Conservation (phyloP, 352 stramenopile species). For the Phytophthora cajani region DNA sequence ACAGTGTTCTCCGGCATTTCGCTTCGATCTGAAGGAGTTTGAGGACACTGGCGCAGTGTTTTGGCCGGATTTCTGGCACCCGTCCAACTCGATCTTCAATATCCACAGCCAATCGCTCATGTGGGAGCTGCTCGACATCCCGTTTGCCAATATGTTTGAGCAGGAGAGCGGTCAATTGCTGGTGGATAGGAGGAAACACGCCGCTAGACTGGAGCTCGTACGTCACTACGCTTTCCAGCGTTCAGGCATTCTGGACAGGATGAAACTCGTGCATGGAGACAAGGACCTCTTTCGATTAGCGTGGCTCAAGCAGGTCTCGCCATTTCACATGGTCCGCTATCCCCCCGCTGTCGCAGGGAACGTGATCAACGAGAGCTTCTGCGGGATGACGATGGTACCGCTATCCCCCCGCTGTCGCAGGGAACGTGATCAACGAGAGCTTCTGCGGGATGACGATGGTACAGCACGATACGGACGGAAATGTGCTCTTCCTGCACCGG, state of each 20-base stretch:
- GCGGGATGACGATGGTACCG: slow-evolving; percentile 47
- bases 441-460: slow-evolving; percentile 64
- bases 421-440: slow-evolving; percentile 32
- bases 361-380: slow-evolving; percentile 44
- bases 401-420: slow-evolving; percentile 40
- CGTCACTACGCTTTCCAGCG: slow-evolving; percentile 45
- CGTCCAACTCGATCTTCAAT: slow-evolving; percentile 62
- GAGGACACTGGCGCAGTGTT: slow-evolving; percentile 55
- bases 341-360: slow-evolving; percentile 45
- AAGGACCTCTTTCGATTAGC: slow-evolving; percentile 64
- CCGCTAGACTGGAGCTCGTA: slow-evolving; percentile 34
- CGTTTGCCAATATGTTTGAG: slow-evolving; percentile 65
- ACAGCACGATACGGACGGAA: slow-evolving; percentile 40
- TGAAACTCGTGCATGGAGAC: slow-evolving; percentile 53
- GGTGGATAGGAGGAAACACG: slow-evolving; percentile 40
- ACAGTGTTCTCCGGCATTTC: slow-evolving; percentile 57
- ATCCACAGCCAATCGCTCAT: slow-evolving; percentile 54
- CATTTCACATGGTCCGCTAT: slow-evolving; percentile 48
- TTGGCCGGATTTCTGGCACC: slow-evolving; percentile 75
- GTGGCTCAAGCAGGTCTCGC: slow-evolving; percentile 51
- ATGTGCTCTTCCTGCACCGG: slow-evolving; percentile 56
- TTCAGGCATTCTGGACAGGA: slow-evolving; percentile 30
- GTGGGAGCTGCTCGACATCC: slow-evolving; percentile 52
- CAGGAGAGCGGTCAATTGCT: slow-evolving; percentile 67
- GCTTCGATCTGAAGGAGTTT: slow-evolving; percentile 49